Conservation (phyloP, 768 basidiomycete species). For the Collybiopsis confluens region DNA sequence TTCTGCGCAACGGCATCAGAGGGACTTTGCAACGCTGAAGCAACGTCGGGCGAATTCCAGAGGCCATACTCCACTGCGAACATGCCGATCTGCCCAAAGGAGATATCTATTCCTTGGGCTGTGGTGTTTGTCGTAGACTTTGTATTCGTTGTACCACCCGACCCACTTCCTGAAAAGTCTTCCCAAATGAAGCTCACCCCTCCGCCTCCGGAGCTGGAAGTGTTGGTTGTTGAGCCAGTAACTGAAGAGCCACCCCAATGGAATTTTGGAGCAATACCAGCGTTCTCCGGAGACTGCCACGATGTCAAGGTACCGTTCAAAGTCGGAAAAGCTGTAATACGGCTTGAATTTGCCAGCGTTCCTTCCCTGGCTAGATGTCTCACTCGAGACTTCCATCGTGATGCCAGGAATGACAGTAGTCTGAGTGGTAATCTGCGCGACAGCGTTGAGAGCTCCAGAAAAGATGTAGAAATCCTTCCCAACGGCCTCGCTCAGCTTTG, state of each 20-base stretch:
- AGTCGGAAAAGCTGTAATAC: background rate
- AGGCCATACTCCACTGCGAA: background rate
- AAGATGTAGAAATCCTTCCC: conserved; percentile 4
- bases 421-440: background rate
- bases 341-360: background rate
- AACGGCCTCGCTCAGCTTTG: background rate
- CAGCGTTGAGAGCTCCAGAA: conserved; percentile 1
- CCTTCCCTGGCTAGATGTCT: background rate
- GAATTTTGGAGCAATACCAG: background rate
- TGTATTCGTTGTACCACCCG: background rate
- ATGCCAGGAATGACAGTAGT: background rate
- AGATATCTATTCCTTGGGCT: background rate
- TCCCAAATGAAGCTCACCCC: conserved; percentile 3
- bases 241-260: background rate
- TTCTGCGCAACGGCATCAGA: background rate
- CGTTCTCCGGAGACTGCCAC: background rate
- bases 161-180: conserved; percentile 2
- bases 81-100: background rate
- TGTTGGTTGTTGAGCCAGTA: background rate
- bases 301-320: conserved; percentile 1
- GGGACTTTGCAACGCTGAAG: background rate
- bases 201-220: background rate
- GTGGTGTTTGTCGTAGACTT: background rate
- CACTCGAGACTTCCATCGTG: conserved; percentile 3
- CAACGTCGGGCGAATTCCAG: background rate